These are phyloP conservation scores for Tylopilus orsonianus DNA, from an alignment of 1,284 basidiomycete species.

Conservation along the genomic window DNA sequence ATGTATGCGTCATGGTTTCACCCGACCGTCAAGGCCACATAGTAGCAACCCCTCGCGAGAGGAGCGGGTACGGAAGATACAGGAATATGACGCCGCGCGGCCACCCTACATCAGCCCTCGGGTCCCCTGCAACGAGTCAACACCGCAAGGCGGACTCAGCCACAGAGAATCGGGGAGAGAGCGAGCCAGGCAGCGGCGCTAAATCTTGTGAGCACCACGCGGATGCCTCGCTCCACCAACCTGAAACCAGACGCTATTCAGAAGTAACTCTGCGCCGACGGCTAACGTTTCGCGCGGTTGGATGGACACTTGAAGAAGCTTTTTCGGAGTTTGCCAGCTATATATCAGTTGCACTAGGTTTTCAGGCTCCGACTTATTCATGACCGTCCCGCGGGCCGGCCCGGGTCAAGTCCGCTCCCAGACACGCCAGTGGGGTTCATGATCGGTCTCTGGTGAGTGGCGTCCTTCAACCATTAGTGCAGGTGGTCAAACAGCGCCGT, in stretches of 20 bases:
- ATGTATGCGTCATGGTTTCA: slow-evolving; percentile 78
- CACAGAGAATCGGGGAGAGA: slow-evolving; percentile 22
- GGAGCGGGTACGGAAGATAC: slow-evolving; percentile 61
- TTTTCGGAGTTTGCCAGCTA: slow-evolving; percentile 9
- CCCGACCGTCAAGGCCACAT: slow-evolving; percentile 76
- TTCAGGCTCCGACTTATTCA: slow-evolving; percentile 25
- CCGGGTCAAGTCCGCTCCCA: too few species aligned
- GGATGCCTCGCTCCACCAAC: slow-evolving; percentile 74
- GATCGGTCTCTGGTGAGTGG: too few species aligned
- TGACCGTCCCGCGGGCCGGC: too few species aligned
- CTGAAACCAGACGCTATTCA: slow-evolving; percentile 51
- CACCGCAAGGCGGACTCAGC: slow-evolving; percentile 48
- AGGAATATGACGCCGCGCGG: slow-evolving; percentile 72
- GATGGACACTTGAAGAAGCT: slow-evolving; percentile 41
- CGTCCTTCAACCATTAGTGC: too few species aligned
- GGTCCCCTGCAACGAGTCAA: slow-evolving; percentile 47
- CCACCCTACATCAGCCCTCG: slow-evolving; percentile 40
- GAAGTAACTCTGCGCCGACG: slow-evolving; percentile 25
- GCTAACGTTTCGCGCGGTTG: slow-evolving; percentile 46
- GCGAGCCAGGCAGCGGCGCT: slow-evolving; percentile 43
- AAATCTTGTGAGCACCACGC: slow-evolving; percentile 65
- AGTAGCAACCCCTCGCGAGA: slow-evolving; percentile 50
- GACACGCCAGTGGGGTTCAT: too few species aligned
- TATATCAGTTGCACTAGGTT: slow-evolving; percentile 10
- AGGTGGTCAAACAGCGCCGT: too few species aligned